These are phyloP conservation scores for Rhizopus arrhizus DNA, from an alignment of 371 early-diverging fungal species.

Conservation along the genomic window DNA sequence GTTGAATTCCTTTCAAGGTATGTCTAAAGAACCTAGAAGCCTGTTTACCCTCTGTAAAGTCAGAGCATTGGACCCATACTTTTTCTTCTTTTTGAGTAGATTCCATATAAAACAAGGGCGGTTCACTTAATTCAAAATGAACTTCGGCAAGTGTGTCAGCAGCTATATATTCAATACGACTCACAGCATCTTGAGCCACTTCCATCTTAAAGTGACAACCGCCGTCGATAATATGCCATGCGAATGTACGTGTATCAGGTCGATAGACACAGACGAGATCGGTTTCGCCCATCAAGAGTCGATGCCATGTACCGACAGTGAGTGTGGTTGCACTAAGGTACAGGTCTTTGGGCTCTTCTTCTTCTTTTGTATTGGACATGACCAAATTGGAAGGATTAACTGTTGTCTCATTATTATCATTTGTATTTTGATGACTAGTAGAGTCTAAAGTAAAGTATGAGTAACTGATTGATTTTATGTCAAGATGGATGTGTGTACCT, in stretches of 20 bases:
- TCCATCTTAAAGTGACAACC: conserved; percentile 73
- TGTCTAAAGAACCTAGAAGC: neutral
- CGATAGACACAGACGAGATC: conserved; percentile 68
- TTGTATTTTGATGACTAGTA: neutral
- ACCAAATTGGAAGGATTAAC: conserved; percentile 29
- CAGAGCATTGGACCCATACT: conserved; percentile 69
- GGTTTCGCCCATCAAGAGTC: conserved; percentile 57
- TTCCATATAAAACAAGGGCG: conserved; percentile 70
- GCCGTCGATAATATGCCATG: conserved; percentile 72
- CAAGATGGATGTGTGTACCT: conserved; percentile 4
- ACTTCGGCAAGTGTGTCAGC: conserved; percentile 52
- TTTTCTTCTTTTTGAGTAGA: conserved; percentile 5
- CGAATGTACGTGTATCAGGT: conserved; percentile 55
- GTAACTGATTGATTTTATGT: neutral
- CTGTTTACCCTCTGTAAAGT: conserved; percentile 77
- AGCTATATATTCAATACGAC: conserved; percentile 58
- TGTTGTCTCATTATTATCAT: neutral
- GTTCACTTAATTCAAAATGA: conserved; percentile 61
- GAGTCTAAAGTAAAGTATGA: neutral
- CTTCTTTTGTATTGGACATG: conserved; percentile 12
- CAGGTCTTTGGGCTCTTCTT: conserved; percentile 33
- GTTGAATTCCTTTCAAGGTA: neutral
- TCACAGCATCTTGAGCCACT: conserved; percentile 59
- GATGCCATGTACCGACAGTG: conserved; percentile 78
- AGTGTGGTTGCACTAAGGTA: conserved; percentile 64